Base-by-base conservation (phyloP, 805 yeast genomes). In the Danielia oregonensis region DNA sequence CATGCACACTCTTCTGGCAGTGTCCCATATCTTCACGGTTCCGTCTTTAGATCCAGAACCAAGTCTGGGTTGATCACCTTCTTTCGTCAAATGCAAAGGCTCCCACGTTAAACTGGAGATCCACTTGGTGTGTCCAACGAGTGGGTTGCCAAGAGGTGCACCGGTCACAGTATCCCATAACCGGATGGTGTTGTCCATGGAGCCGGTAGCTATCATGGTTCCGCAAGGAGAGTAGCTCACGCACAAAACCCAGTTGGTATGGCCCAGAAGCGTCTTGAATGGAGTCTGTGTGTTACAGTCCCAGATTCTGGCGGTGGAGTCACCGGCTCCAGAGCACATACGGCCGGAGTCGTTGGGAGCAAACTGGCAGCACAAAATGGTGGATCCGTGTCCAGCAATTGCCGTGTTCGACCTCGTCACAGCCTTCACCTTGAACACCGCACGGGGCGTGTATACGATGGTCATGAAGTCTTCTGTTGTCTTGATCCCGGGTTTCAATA, bases 291-390 rank as follows among this genome's bases (percentile, higher is more conserved):
- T 89, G 50, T 87, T 82, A 59, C 96, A 85, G 61, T 89, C 97
- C 98, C 98, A 93, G 30, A 91, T 76, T 55, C 97, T 72, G 2
- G 97, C 97, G 6, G 97, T 89, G 24, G 82, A 77, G 60, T 93
- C 98, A 29, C 98, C 98, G 5, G 96, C 86, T 24, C 98, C 98
- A 0, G 97, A 84, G 26, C 86, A 93, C 82, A 89, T 79, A 47
- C 86, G 70, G 2, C 89, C 72, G 12, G 91, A 77, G 12, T 89
- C 81, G 51, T 84, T 73, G 19, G 98, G 98, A 2, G 98, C 94
- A 71, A 93, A 93, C 43, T 85, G 89, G 26, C 93, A 83, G 40
- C 96, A 86, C 44, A 93, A 66, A 41, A 93, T 86, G 0, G 97
- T 93, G 2, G 95, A 78, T 1, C 96, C 96, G 56, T 93, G 98